Evolutionary conservation across 2,329 filamentous ascomycete species (phyloP).

Genomic region (Aaosphaeria pasadenensis): DNA sequence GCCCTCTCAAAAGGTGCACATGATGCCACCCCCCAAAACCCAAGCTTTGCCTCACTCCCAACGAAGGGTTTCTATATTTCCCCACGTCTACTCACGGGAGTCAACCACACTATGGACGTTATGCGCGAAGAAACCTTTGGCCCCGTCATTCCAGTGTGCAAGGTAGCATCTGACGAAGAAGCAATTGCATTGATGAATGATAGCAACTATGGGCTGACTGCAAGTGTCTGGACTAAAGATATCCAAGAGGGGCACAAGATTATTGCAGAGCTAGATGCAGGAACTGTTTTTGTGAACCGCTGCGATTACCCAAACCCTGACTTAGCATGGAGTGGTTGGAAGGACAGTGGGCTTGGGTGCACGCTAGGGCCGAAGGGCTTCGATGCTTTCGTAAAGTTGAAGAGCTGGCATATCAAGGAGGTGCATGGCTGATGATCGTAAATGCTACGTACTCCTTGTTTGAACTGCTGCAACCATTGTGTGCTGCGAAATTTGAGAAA

Average conservation of each 20-base stretch:
- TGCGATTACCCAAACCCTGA: conserved; percentile 90
- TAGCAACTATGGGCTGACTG: conserved; percentile 88
- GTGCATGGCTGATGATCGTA: neutral
- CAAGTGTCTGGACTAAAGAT: conserved; percentile 97
- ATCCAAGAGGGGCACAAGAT: conserved; percentile 70
- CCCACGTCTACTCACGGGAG: conserved; percentile 76
- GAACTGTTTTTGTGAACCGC: conserved; percentile 94
- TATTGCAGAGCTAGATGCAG: conserved; percentile 79
- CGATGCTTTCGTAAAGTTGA: conserved; percentile 92
- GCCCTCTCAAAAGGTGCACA: conserved; percentile 80
- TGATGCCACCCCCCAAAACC: conserved; percentile 79
- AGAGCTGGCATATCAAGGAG: conserved; percentile 92
- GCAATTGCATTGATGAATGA: conserved; percentile 88
- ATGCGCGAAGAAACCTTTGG: conserved; percentile 97
- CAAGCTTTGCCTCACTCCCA: conserved; percentile 69
- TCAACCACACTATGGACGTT: conserved; percentile 78
- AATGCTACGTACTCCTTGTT: too few species aligned
- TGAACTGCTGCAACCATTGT: too few species aligned
- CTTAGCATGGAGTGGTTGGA: conserved; percentile 94
- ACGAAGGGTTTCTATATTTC: conserved; percentile 83
- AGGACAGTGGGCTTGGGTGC: conserved; percentile 89
- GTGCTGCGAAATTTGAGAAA: too few species aligned
- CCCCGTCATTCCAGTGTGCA: conserved; percentile 86
- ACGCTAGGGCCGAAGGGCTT: conserved; percentile 88
- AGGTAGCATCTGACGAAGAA: conserved; percentile 76